These are phyloP conservation scores for Yarrowia sp. DNA, from an alignment of 805 yeast species.

Conservation along the genomic window DNA sequence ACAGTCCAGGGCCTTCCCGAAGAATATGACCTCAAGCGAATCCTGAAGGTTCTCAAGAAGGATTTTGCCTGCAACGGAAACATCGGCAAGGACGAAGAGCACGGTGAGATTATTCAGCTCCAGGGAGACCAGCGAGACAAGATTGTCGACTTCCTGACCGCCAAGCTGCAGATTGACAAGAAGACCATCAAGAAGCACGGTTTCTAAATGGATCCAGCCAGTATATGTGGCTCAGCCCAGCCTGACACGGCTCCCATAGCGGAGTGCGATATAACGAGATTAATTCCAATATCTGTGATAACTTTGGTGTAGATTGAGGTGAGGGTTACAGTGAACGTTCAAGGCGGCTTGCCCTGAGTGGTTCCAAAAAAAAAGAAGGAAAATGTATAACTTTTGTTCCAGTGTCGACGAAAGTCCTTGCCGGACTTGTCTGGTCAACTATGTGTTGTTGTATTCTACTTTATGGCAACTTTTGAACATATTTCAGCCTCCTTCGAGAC, in stretches of 20 bases:
- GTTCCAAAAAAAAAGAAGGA: not conserved
- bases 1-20: conserved; percentile 96
- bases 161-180: conserved; percentile 86
- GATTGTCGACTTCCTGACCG: conserved; percentile 85
- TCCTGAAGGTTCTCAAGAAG: conserved; percentile 88
- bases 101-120: conserved; percentile 95
- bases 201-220: conserved; percentile 52
- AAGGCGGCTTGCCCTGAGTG: not conserved
- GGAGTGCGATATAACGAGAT: conserved; percentile 23
- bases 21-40: conserved; percentile 92
- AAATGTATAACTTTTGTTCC: not conserved
- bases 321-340: not conserved
- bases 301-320: too few relatives aligned
- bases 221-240: conserved; percentile 20
- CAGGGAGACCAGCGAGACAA: conserved; percentile 99
- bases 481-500: not conserved
- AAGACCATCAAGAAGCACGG: conserved; percentile 98
- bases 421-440: too few relatives aligned
- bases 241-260: not conserved
- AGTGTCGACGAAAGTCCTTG: not conserved
- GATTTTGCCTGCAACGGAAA: conserved; percentile 99
- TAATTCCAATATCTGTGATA: conserved; percentile 24
- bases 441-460: not conserved
- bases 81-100: conserved; percentile 91
- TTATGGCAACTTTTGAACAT: conserved; percentile 10